Percentiles rank a stretch among this genome's conserved stretches.
These are phyloP conservation scores for Eimeria sp. DNA, from an alignment of 169 alveolate genomes.

Conservation along the genomic window DNA sequence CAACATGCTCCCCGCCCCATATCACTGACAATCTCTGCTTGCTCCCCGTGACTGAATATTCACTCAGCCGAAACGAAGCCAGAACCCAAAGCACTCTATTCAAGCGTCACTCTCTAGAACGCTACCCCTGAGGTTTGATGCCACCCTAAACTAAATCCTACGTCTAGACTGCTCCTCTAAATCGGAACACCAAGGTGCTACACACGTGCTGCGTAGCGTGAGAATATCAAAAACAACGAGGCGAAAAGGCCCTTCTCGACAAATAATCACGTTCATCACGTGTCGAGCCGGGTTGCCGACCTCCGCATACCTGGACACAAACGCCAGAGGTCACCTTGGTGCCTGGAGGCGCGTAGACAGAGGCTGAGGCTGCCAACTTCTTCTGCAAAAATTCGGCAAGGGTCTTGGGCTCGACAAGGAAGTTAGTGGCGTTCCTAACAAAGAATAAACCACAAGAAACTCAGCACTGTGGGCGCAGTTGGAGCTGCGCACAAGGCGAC, in stretches of 20 bases:
- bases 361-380: constrained; percentile 70
- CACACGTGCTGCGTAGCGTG: too few relatives aligned
- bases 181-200: too few relatives aligned
- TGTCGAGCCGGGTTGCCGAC: background rate
- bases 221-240: too few relatives aligned
- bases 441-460: background rate
- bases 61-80: too few relatives aligned
- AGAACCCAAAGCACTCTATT: too few relatives aligned
- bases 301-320: constrained; percentile 58
- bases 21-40: too few relatives aligned
- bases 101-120: too few relatives aligned
- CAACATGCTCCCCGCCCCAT: too few relatives aligned
- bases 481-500: background rate
- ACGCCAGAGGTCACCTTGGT: constrained; percentile 17
- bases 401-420: constrained; percentile 55
- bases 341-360: constrained; percentile 74
- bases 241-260: too few relatives aligned
- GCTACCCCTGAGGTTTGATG: too few relatives aligned
- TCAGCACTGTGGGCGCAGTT: background rate
- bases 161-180: background rate
- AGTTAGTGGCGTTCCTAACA: constrained; percentile 35
- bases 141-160: background rate
- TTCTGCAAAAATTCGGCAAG: constrained; percentile 76
- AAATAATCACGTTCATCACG: background rate
- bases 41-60: too few relatives aligned